Evolutionary conservation across 2,329 filamentous ascomycete species (phyloP).

Genomic region (Fusarium sp.): DNA sequence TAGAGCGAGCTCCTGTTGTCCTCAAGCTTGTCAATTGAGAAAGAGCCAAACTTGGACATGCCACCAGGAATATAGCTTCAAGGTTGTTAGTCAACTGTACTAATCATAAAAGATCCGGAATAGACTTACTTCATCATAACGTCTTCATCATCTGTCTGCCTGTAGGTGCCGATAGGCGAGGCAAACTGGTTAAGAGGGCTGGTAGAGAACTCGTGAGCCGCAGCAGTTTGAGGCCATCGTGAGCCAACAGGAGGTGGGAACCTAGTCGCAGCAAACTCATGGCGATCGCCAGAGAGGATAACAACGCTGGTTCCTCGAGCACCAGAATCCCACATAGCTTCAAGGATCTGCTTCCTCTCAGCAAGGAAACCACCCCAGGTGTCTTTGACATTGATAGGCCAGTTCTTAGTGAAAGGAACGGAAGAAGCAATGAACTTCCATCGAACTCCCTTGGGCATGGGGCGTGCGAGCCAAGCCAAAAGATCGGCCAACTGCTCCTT

Average conservation of each 20-base stretch:
- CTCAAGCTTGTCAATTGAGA: slow-evolving; percentile 76
- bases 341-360: slow-evolving; percentile 82
- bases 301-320: slow-evolving; percentile 80
- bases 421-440: slow-evolving; percentile 96
- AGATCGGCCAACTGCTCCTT: slow-evolving; percentile 81
- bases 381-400: slow-evolving; percentile 87
- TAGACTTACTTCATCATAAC: slow-evolving; percentile 81
- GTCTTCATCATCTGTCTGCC: slow-evolving; percentile 83
- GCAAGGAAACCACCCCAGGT: slow-evolving; percentile 93
- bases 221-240: slow-evolving; percentile 70
- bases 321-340: slow-evolving; percentile 93
- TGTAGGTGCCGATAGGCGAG: slow-evolving; percentile 84
- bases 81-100: not conserved
- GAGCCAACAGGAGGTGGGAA: slow-evolving; percentile 72
- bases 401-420: slow-evolving; percentile 97
- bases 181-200: slow-evolving; percentile 96
- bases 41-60: slow-evolving; percentile 84
- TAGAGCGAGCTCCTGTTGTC: slow-evolving; percentile 74
- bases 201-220: slow-evolving; percentile 91
- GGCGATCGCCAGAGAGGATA: slow-evolving; percentile 90
- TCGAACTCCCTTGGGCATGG: slow-evolving; percentile 80
- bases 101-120: slow-evolving; percentile 34
- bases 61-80: slow-evolving; percentile 81
- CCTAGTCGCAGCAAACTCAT: slow-evolving; percentile 93
- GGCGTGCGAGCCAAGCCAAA: slow-evolving; percentile 77